Percentiles rank a stretch among this genome's conserved stretches.
phyloP scores from a whole-genome alignment of 805 yeast genomes.

The Lipomyces lipofer region DNA sequence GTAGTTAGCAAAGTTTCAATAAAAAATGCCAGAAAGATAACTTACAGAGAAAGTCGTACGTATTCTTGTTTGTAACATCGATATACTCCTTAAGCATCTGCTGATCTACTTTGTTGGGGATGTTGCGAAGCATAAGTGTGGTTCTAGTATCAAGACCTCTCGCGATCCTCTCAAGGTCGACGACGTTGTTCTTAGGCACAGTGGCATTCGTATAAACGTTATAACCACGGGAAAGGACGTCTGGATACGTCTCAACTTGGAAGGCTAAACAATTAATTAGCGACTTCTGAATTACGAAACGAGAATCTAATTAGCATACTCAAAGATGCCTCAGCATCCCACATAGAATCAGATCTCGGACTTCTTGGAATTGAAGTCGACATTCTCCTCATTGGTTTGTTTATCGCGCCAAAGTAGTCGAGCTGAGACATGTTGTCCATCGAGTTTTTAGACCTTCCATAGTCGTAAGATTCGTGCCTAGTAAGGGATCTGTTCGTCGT shows the following conservation, averaged over 20 bases:
- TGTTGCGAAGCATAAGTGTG: conserved; percentile 55
- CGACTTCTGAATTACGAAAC: background rate
- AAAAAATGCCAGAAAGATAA: background rate
- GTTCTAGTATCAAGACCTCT: conserved; percentile 48
- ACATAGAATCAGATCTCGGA: conserved; percentile 6
- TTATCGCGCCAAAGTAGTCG: conserved; percentile 9
- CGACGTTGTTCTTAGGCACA: conserved; percentile 41
- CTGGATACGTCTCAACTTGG: conserved; percentile 26
- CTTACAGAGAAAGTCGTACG: conserved; percentile 46
- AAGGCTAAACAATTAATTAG: conserved; percentile 11
- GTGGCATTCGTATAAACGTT: conserved; percentile 36
- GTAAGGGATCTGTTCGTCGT: background rate
- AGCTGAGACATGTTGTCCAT: background rate
- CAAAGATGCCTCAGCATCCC: conserved; percentile 26
- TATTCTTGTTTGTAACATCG: conserved; percentile 46
- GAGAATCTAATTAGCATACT: conserved; percentile 9
- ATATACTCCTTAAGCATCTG: conserved; percentile 48
- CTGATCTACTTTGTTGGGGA: conserved; percentile 54
- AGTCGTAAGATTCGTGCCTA: conserved; percentile 10
- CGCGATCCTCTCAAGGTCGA: conserved; percentile 45
- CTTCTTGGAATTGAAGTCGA: conserved; percentile 4
- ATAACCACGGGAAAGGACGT: conserved; percentile 15
- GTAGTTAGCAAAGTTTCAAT: background rate
- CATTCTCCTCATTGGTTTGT: conserved; percentile 3
- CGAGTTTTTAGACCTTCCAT: conserved; percentile 3